Evolutionary conservation across 2,329 filamentous ascomycete genomes (phyloP), one percentile per base, ranked within the genome.

Genomic region (Fusarium subtropicale): DNA sequence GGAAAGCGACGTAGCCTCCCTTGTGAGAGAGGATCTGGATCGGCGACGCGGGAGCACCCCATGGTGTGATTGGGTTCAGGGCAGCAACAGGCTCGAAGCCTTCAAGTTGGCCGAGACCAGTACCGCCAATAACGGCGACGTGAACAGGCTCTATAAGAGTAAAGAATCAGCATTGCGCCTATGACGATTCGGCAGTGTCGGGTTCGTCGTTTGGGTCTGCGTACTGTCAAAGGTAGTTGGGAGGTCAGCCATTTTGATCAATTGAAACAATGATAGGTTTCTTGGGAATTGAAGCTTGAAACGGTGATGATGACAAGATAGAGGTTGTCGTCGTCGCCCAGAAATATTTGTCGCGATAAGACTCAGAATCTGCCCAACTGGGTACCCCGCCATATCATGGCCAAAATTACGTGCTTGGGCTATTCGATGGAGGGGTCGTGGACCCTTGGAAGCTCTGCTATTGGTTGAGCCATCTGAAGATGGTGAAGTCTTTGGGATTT

Each of bases 81-180:
- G 87, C 87, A 28, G 95, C 94, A 66, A 97, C 90, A 76, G 93
- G 92, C 22, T 89, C 91, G 85, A 96, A 98, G 81, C 91, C 91
- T 30, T 93, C 91, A 71, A 99, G 91, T 73, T 93, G 90, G 79
- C 91, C 90, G 68, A 99, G 91, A 56, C 96, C 96, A 39, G 96
- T 99, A 75, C 96, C 96, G 80, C 94, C 94, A 73, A 97, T 94
- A 57, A 97, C 92, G 78, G 92, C 95, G 76, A 97, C 96, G 73
- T 90, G 88, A 75, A 97, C 90, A 56, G 90, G 87, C 56, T 85
- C 90, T 91, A 56, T 18, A 53, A 68, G 54, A 48, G 52, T 60
- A 18, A 52, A 47, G 36, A 50, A 60, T 73, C 51, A 71, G 69
- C 55, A 63, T 56, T 52, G 52, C 48, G 44, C 24, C 47, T 53